phyloP scores from a whole-genome alignment of 768 basidiomycete species.

The Podaxis sp. region DNA sequence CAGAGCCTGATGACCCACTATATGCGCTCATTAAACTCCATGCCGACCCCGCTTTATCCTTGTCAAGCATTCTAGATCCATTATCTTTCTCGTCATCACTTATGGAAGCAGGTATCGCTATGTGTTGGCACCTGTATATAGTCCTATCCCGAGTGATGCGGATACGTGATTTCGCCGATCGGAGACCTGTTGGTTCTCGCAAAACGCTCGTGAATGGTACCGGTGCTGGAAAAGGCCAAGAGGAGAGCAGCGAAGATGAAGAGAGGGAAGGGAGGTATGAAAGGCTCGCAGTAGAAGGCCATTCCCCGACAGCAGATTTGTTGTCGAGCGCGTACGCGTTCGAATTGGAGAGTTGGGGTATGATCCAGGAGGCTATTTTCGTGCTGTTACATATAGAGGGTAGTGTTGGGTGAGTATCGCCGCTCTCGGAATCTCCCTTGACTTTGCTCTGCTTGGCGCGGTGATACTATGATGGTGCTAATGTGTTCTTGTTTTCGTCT shows the following conservation, averaged over 20 bases:
- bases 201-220: slow-evolving; percentile 22
- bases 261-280: slow-evolving; percentile 40
- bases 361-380: slow-evolving; percentile 85
- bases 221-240: slow-evolving; percentile 7
- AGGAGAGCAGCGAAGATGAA: slow-evolving; percentile 24
- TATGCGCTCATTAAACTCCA: slow-evolving; percentile 79
- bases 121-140: slow-evolving; percentile 92
- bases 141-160: slow-evolving; percentile 80
- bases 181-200: slow-evolving; percentile 24
- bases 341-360: slow-evolving; percentile 76
- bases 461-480: not conserved
- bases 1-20: slow-evolving; percentile 53
- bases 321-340: slow-evolving; percentile 82
- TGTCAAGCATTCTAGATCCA: slow-evolving; percentile 66
- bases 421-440: too few species aligned
- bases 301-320: slow-evolving; percentile 79
- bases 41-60: slow-evolving; percentile 65
- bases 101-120: slow-evolving; percentile 60
- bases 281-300: slow-evolving; percentile 49
- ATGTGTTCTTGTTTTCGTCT: not conserved
- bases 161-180: slow-evolving; percentile 84
- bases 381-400: slow-evolving; percentile 87
- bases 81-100: slow-evolving; percentile 72
- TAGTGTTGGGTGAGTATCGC: slow-evolving; percentile 57
- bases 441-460: slow-evolving; percentile 28